Conservation (phyloP, 2,329 filamentous ascomycete genomes). For the Paradendryphiella salina region DNA sequence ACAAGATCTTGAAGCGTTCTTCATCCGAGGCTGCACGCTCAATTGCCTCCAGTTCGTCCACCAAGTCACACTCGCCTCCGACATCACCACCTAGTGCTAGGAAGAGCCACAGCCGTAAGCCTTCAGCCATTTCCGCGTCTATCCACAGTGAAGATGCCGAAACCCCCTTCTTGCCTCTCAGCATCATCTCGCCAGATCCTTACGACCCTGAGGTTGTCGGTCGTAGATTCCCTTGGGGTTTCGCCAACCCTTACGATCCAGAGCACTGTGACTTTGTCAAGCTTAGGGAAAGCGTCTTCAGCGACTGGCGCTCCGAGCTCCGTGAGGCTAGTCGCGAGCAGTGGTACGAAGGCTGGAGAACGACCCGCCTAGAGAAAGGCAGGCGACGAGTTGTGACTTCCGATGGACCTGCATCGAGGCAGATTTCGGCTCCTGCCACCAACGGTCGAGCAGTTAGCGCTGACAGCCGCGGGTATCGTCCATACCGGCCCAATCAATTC, state of each 20-base stretch:
- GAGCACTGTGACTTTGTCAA: constrained; percentile 92
- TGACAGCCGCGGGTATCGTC: constrained; percentile 34
- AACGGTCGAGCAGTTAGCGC: constrained; percentile 44
- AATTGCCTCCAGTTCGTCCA: constrained; percentile 39
- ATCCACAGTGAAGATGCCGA: constrained; percentile 48
- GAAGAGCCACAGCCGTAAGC: constrained; percentile 46
- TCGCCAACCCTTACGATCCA: constrained; percentile 88
- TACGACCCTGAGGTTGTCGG: constrained; percentile 81
- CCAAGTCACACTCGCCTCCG: constrained; percentile 37
- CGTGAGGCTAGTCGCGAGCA: constrained; percentile 87
- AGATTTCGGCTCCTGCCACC: constrained; percentile 29
- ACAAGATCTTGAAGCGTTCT: constrained; percentile 45
- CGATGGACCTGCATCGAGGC: constrained; percentile 33
- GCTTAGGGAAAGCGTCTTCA: constrained; percentile 89
- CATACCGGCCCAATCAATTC: constrained; percentile 29
- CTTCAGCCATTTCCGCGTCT: constrained; percentile 47
- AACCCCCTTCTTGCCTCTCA: constrained; percentile 78
- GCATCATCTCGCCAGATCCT: constrained; percentile 89
- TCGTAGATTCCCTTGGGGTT: constrained; percentile 93
- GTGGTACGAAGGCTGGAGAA: constrained; percentile 97
- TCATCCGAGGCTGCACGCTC: constrained; percentile 44
- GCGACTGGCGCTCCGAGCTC: constrained; percentile 88
- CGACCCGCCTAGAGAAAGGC: constrained; percentile 50
- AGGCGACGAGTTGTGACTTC: constrained; percentile 35
- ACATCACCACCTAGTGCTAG: constrained; percentile 40